Base-by-base conservation (phyloP, 1,284 basidiomycete genomes). In the Fomitiporia mediterranea region DNA sequence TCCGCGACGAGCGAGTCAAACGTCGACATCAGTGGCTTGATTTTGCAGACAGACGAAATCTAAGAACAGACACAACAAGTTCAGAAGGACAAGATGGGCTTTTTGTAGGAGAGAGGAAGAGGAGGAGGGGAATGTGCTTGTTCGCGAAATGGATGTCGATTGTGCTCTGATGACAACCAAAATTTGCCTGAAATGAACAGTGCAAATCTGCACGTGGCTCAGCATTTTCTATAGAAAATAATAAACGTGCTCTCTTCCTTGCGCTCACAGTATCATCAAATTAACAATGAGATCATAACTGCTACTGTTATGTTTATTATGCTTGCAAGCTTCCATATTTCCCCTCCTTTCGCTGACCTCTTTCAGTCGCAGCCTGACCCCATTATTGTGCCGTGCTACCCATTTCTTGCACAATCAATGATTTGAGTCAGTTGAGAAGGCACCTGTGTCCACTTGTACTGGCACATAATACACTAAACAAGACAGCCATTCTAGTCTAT, bases 1-100 rank as follows among this genome's bases (percentile, higher is more conserved):
- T 98, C 93, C 62, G 80, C 82, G 64, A 98, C 79, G 63, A 98
- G 82, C 30, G 75, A 70, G 64, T 89, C 84, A 68, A 89, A 91
- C 28, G 89, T 89, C 37, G 88, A 86, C 77, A 81, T 79, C 25
- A 34, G 32, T 11, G 48, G n/a, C n/a, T 11, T 11, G 13, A 47
- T 47, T 47, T 11, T 47, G 27, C 4, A 5, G 17, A 8, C 5
- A 7, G n/a, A 21, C 17, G 21, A 51, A 51, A 27, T 8, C 15
- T 25, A n/a, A 28, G 35, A 9, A 4, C 7, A 39, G 37, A 5
- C n/a, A n/a, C 15, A 23, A 27, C 11, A 27, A 28, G 13, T 40
- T 34, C 21, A 25, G 17, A 39, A 27, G n/a, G n/a, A 43, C 37
- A 56, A 34, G 38, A n/a, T 27, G 53, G 8, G 44, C 53, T 44